Evolutionary conservation across 306 rosid species (phyloP).

Genomic region (Purshia tridentata): DNA sequence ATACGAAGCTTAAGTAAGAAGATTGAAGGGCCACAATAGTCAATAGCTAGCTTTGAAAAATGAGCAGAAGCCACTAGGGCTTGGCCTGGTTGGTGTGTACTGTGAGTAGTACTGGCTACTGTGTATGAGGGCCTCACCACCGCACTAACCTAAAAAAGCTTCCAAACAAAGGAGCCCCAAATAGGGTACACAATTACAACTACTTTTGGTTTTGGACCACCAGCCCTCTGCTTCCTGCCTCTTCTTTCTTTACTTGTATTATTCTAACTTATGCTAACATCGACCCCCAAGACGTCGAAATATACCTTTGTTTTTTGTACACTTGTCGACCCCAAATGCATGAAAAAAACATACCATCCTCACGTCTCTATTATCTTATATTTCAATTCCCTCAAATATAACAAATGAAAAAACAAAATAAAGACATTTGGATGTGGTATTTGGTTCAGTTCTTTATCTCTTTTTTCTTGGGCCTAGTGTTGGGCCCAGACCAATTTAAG

Average conservation of each 20-base stretch:
- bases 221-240: background rate
- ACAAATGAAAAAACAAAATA: too few species aligned
- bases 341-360: too few species aligned
- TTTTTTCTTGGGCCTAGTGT: background rate
- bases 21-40: background rate
- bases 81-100: background rate
- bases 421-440: too few species aligned
- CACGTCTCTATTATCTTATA: too few species aligned
- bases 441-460: background rate
- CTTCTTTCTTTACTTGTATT: background rate
- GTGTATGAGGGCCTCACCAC: conserved; percentile 18
- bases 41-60: background rate
- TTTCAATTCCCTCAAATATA: too few species aligned
- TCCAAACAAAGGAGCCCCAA: conserved; percentile 1
- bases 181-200: conserved; percentile 10
- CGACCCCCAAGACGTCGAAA: too few species aligned
- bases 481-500: background rate
- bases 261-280: background rate
- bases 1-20: too few species aligned
- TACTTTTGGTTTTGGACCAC: conserved; percentile 3
- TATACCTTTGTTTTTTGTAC: too few species aligned
- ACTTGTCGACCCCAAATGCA: too few species aligned
- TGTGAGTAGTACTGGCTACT: background rate
- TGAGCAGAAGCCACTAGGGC: background rate
- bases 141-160: background rate